These are phyloP conservation scores for Terfezia boudieri DNA, from an alignment of 495 filamentous ascomycete species.

Conservation along the genomic window DNA sequence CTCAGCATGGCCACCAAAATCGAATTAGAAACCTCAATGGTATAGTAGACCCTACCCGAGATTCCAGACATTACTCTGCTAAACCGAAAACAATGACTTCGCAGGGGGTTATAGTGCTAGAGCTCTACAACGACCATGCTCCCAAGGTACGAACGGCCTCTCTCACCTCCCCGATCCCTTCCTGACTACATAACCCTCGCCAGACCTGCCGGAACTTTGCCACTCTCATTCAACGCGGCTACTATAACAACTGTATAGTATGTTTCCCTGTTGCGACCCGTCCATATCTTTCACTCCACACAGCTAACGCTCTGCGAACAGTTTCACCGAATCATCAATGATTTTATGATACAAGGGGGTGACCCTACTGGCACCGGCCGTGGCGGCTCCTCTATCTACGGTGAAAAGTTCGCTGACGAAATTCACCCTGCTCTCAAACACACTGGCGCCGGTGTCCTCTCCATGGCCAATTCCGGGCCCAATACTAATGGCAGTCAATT, in stretches of 20 bases:
- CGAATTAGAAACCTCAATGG: neutral
- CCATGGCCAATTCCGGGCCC: slow-evolving; percentile 88
- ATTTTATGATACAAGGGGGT: slow-evolving; percentile 94
- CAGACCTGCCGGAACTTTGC: slow-evolving; percentile 75
- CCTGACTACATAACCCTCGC: slow-evolving; percentile 17
- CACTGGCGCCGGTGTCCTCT: slow-evolving; percentile 78
- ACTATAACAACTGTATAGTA: slow-evolving; percentile 53
- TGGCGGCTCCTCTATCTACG: slow-evolving; percentile 76
- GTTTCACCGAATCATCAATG: slow-evolving; percentile 87
- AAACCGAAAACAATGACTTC: neutral
- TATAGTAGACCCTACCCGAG: neutral
- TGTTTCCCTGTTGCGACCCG: neutral
- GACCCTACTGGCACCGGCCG: slow-evolving; percentile 92
- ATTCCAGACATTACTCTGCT: no score
- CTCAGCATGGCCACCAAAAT: neutral
- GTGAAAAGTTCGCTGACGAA: slow-evolving; percentile 90
- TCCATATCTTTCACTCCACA: neutral
- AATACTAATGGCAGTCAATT: slow-evolving; percentile 80
- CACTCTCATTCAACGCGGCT: slow-evolving; percentile 53
- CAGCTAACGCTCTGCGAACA: neutral
- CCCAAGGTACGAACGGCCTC: slow-evolving; percentile 30
- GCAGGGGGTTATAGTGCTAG: slow-evolving; percentile 63
- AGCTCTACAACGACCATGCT: slow-evolving; percentile 70
- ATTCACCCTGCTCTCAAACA: slow-evolving; percentile 58
- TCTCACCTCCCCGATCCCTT: no score